phyloP scores from a whole-genome alignment of 768 basidiomycete genomes.

The Auricularia sp. region DNA sequence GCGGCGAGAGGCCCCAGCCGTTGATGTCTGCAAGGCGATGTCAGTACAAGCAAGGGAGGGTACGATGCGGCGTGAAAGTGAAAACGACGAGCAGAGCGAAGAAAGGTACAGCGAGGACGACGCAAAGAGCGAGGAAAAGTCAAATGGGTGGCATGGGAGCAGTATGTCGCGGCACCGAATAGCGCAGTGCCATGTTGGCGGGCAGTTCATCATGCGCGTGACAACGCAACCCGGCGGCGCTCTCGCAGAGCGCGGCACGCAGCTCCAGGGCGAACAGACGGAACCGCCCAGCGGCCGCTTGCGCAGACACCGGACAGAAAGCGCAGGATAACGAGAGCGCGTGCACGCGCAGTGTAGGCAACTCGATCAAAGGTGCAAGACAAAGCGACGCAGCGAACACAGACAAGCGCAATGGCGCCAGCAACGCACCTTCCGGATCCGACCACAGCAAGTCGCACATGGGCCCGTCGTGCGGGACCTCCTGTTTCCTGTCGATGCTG shows the following conservation, averaged over 20 bases:
- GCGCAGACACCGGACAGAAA: no score
- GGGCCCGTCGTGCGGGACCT: slow-evolving; percentile 95
- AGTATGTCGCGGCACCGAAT: neutral
- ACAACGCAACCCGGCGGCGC: no score
- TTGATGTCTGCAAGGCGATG: slow-evolving; percentile 51
- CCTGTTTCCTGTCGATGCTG: slow-evolving; percentile 89
- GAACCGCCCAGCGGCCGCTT: no score
- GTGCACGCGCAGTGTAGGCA: slow-evolving; percentile 2
- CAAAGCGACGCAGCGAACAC: no score
- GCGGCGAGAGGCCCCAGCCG: slow-evolving; percentile 96
- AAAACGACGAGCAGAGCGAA: neutral
- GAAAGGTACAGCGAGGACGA: neutral
- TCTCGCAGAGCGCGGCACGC: no score
- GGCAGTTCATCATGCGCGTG: no score
- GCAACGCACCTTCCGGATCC: slow-evolving; percentile 80
- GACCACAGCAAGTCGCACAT: slow-evolving; percentile 99
- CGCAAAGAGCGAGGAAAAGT: neutral
- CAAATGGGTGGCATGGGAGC: no score
- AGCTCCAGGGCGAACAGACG: no score
- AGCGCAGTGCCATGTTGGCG: neutral
- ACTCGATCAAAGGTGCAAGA: no score
- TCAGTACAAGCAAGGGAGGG: neutral
- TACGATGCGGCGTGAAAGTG: neutral
- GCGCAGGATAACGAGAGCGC: neutral
- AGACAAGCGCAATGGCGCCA: neutral